Evolutionary conservation across 176 grass and related monocot genomes (phyloP).

Genomic region (Aegilops speltoides): DNA sequence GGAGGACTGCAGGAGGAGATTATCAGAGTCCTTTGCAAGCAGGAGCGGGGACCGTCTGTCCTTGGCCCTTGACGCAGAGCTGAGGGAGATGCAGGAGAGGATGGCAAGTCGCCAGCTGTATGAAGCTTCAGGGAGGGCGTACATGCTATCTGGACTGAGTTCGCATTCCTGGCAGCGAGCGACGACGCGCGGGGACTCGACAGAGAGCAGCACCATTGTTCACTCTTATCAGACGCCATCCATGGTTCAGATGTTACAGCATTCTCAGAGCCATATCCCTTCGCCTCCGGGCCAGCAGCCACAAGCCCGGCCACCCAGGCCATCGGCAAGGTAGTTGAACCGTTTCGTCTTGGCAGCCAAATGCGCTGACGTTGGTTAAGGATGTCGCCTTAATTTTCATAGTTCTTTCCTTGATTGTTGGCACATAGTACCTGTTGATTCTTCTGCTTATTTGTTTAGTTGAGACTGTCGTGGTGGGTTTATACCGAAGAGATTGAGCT

Average conservation of each 20-base stretch:
- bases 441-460: slow-evolving; percentile 42
- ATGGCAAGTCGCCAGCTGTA: slow-evolving; percentile 75
- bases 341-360: slow-evolving; percentile 4
- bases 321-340: slow-evolving; percentile 31
- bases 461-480: slow-evolving; percentile 4
- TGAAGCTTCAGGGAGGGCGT: slow-evolving; percentile 73
- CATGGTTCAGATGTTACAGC: slow-evolving; percentile 86
- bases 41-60: slow-evolving; percentile 65
- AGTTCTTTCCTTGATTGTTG: slow-evolving; percentile 32
- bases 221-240: slow-evolving; percentile 82
- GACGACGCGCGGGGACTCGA: slow-evolving; percentile 79
- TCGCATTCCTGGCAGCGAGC: slow-evolving; percentile 96
- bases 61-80: slow-evolving; percentile 68
- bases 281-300: slow-evolving; percentile 22
- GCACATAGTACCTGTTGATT: slow-evolving; percentile 41
- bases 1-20: slow-evolving; percentile 50
- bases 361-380: neutral
- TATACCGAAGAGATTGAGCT: slow-evolving; percentile 10
- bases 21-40: slow-evolving; percentile 54
- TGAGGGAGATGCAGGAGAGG: slow-evolving; percentile 94
- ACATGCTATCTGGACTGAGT: slow-evolving; percentile 83
- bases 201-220: slow-evolving; percentile 60
- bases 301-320: slow-evolving; percentile 7
- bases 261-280: slow-evolving; percentile 53
- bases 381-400: slow-evolving; percentile 28